These are phyloP conservation scores for Pachyrhizus erosus DNA, from an alignment of 306 rosid genomes.

Conservation along the genomic window DNA sequence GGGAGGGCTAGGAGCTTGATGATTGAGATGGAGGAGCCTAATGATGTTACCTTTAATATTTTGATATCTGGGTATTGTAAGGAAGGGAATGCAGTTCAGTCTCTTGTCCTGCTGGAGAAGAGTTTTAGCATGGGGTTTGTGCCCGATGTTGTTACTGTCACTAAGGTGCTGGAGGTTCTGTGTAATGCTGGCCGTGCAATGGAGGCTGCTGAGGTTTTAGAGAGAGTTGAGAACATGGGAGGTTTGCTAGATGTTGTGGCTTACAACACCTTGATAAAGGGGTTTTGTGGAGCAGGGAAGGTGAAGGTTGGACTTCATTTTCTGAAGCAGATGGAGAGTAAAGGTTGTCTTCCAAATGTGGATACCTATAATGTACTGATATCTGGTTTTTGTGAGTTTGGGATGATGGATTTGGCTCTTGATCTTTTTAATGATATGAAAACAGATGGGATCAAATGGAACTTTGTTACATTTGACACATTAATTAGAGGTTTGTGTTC, in stretches of 20 bases:
- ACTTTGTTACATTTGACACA: conserved; percentile 60
- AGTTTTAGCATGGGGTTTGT: conserved; percentile 64
- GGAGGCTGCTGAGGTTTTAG: conserved; percentile 71
- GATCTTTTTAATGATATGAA: conserved; percentile 79
- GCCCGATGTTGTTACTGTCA: conserved; percentile 67
- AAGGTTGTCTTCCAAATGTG: conserved; percentile 73
- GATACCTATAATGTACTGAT: conserved; percentile 71
- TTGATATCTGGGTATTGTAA: conserved; percentile 71
- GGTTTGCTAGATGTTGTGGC: conserved; percentile 68
- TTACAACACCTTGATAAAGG: conserved; percentile 77
- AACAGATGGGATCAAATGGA: conserved; percentile 66
- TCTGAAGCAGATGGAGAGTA: conserved; percentile 77
- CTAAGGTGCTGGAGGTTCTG: conserved; percentile 70
- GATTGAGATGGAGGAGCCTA: conserved; percentile 69
- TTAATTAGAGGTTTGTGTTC: conserved; percentile 70
- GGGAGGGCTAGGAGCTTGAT: conserved; percentile 87
- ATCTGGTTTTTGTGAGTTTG: conserved; percentile 57
- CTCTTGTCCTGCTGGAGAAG: conserved; percentile 73
- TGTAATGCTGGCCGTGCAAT: conserved; percentile 62
- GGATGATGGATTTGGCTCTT: conserved; percentile 68
- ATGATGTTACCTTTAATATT: conserved; percentile 70
- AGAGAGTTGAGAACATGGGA: conserved; percentile 70
- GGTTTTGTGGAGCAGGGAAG: conserved; percentile 65
- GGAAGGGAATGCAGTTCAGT: conserved; percentile 73
- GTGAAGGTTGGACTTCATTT: conserved; percentile 66